Evolutionary conservation across 768 basidiomycete species (phyloP).

Genomic region (Vishniacozyma victoriae): DNA sequence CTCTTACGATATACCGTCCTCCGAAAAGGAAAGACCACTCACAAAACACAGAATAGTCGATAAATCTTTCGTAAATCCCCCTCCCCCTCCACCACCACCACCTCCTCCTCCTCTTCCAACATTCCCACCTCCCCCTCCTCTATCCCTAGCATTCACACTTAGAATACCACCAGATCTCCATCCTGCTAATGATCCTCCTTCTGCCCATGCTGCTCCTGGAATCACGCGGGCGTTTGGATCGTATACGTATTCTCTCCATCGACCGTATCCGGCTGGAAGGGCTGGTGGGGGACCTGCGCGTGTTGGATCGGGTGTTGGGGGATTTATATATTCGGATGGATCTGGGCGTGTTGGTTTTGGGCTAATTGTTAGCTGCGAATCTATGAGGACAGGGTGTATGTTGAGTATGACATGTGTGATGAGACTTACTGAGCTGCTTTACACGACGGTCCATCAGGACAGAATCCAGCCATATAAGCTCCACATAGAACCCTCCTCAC

Average conservation of each 20-base stretch:
- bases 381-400: too few species aligned
- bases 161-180: conserved; percentile 38
- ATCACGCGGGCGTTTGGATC: conserved; percentile 29
- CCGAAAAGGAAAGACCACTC: conserved; percentile 13
- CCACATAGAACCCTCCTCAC: conserved; percentile 86
- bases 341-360: conserved; percentile 70
- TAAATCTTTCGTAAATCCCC: conserved; percentile 43
- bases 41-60: conserved; percentile 45
- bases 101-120: conserved; percentile 9
- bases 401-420: too few species aligned
- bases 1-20: neutral
- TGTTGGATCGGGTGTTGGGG: conserved; percentile 65
- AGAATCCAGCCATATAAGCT: conserved; percentile 84
- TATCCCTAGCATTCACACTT: conserved; percentile 24
- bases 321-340: conserved; percentile 69
- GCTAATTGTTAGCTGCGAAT: conserved; percentile 52
- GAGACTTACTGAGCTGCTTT: conserved; percentile 77
- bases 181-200: conserved; percentile 33
- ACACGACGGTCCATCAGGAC: conserved; percentile 83
- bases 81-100: conserved; percentile 13
- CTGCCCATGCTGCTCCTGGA: conserved; percentile 40
- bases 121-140: conserved; percentile 14
- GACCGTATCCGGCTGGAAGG: conserved; percentile 75
- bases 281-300: conserved; percentile 70
- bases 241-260: conserved; percentile 51